A percentile compares a stretch with the other conserved stretches of the same genome.
Evolutionary conservation across 2,329 filamentous ascomycete genomes (phyloP).

Genomic region (Apiospora malaysiana): DNA sequence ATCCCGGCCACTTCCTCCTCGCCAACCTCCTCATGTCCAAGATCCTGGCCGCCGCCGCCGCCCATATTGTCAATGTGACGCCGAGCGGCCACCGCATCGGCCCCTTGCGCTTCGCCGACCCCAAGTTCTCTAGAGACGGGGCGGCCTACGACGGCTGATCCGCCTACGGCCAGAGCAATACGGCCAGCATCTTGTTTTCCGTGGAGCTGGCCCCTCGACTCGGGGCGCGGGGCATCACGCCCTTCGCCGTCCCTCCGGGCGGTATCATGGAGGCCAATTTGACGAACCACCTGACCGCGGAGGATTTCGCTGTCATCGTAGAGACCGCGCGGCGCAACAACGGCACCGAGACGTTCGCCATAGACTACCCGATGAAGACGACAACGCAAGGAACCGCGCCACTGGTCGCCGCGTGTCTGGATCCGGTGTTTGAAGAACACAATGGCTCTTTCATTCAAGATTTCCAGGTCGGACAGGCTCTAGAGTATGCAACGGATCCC

Average conservation of each 20-base stretch:
- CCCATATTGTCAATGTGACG: constrained; percentile 28
- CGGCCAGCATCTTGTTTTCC: constrained; percentile 49
- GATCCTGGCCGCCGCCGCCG: constrained; percentile 18
- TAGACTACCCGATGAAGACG: constrained; percentile 20
- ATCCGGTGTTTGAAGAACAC: constrained; percentile 25
- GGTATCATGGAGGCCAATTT: constrained; percentile 26
- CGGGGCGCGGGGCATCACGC: constrained; percentile 29
- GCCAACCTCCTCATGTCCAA: constrained; percentile 6
- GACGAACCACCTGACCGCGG: neutral
- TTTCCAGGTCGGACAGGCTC: neutral
- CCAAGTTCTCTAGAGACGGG: constrained; percentile 30
- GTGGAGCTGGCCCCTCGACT: constrained; percentile 46
- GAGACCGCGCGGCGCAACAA: constrained; percentile 19
- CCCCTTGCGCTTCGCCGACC: constrained; percentile 25
- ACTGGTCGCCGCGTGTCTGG: constrained; percentile 27
- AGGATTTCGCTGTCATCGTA: neutral
- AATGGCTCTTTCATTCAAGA: neutral
- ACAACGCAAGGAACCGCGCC: constrained; percentile 22
- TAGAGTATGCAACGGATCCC: neutral
- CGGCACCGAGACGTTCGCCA: constrained; percentile 9
- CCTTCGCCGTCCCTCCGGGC: constrained; percentile 25
- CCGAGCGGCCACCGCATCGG: constrained; percentile 23
- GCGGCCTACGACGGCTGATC: constrained; percentile 40
- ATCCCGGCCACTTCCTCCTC: constrained; percentile 7
- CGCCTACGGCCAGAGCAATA: constrained; percentile 51